phyloP scores from a whole-genome alignment of 1,139 yeast species.

The Taphrina wiesneri region DNA sequence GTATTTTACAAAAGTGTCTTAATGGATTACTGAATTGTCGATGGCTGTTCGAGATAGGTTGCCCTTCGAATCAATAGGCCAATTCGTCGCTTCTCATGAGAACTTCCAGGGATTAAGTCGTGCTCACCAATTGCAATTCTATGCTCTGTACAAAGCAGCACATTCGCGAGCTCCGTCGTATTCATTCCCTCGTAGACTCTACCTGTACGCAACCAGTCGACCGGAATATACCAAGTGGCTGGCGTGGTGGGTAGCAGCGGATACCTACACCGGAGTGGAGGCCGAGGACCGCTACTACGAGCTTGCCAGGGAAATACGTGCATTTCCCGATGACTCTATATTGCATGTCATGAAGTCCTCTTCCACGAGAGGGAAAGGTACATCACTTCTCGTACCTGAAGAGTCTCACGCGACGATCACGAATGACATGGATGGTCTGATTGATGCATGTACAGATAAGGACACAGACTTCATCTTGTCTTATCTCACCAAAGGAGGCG shows the following conservation, averaged over 20 bases:
- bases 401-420: neutral
- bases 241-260: conserved; percentile 16
- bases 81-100: conserved; percentile 20
- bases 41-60: neutral
- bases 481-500: conserved; percentile 1
- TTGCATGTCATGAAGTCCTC: neutral
- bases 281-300: conserved; percentile 7
- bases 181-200: conserved; percentile 4
- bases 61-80: conserved; percentile 20
- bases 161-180: conserved; percentile 11
- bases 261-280: neutral
- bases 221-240: conserved; percentile 14
- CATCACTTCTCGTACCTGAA: neutral
- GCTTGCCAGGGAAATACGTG: conserved; percentile 9
- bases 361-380: neutral
- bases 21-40: neutral
- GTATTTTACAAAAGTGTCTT: too few relatives aligned
- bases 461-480: neutral
- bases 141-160: conserved; percentile 19
- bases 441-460: conserved; percentile 19
- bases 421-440: conserved; percentile 4
- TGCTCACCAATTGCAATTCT: conserved; percentile 7
- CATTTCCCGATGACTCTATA: conserved; percentile 8
- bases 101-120: neutral
- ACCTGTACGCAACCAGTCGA: neutral